Percentiles rank a stretch among this genome's conserved stretches.
Evolutionary conservation across 768 basidiomycete species (phyloP).

Genomic region (Crepidotus variabilis): DNA sequence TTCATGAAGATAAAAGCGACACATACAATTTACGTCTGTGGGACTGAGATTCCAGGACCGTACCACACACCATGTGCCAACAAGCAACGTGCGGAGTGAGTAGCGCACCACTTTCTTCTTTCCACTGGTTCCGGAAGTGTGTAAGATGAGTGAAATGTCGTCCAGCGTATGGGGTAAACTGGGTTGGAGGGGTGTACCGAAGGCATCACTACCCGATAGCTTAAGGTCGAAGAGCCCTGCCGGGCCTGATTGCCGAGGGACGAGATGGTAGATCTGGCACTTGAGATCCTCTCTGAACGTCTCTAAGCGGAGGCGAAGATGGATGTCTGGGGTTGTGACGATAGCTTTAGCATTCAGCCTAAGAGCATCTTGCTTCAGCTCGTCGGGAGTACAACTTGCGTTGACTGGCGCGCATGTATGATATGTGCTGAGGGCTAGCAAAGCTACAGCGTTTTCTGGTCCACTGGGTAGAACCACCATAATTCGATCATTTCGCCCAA

Average conservation of each 20-base stretch:
- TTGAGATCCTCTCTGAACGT: conserved; percentile 28
- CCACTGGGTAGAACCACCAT: conserved; percentile 42
- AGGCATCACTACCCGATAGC: conserved; percentile 17
- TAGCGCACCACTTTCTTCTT: conserved; percentile 49
- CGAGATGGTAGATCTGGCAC: conserved; percentile 36
- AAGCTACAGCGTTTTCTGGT: conserved; percentile 41
- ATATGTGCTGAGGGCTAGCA: conserved; percentile 38
- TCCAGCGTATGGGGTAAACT: conserved; percentile 32
- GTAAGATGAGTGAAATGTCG: conserved; percentile 52
- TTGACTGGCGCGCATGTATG: conserved; percentile 47
- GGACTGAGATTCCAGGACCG: conserved; percentile 37
- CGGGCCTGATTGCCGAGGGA: conserved; percentile 28
- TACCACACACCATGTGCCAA: conserved; percentile 40
- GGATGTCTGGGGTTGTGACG: conserved; percentile 36
- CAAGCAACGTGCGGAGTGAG: conserved; percentile 35
- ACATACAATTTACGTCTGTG: conserved; percentile 44
- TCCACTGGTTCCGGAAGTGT: conserved; percentile 59
- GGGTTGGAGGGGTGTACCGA: conserved; percentile 15
- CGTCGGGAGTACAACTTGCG: conserved; percentile 39
- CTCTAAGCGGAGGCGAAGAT: conserved; percentile 32
- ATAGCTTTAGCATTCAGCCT: conserved; percentile 37
- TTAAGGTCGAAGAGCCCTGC: conserved; percentile 38
- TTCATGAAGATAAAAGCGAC: background rate
- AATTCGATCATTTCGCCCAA: conserved; percentile 40
- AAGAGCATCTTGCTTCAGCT: conserved; percentile 38